A percentile compares a stretch with the other conserved stretches of the same genome.
Evolutionary conservation across 2,329 filamentous ascomycete species (phyloP).

Genomic region (Penicillium sp.): DNA sequence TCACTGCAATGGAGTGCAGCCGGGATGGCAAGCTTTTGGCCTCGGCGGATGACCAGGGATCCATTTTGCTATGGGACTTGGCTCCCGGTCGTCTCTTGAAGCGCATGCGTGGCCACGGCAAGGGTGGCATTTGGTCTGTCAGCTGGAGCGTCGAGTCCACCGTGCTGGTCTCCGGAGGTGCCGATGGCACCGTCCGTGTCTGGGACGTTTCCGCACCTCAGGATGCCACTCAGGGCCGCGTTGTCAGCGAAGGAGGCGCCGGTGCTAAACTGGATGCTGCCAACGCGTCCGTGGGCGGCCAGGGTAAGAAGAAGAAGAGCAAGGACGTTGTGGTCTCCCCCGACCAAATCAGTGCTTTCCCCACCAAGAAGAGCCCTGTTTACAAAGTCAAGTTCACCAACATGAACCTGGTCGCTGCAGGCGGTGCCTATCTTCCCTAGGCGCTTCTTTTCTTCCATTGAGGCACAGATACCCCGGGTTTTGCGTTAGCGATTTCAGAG

Average conservation of each 20-base stretch:
- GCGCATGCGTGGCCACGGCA: slow-evolving; percentile 87
- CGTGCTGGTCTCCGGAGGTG: slow-evolving; percentile 81
- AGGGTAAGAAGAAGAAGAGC: slow-evolving; percentile 60
- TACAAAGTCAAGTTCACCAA: slow-evolving; percentile 89
- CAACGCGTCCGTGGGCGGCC: slow-evolving; percentile 48
- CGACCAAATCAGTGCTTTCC: slow-evolving; percentile 91
- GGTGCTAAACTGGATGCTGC: slow-evolving; percentile 51
- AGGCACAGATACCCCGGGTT: slow-evolving; percentile 19
- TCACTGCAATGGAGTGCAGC: slow-evolving; percentile 78
- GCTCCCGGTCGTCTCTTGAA: slow-evolving; percentile 82
- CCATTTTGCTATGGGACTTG: slow-evolving; percentile 92
- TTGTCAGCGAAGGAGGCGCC: slow-evolving; percentile 47
- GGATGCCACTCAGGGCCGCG: slow-evolving; percentile 51
- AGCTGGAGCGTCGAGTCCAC: slow-evolving; percentile 91
- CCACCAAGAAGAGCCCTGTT: slow-evolving; percentile 93
- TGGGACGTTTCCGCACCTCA: slow-evolving; percentile 84
- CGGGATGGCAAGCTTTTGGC: slow-evolving; percentile 88
- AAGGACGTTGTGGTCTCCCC: slow-evolving; percentile 88
- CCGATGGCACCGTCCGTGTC: slow-evolving; percentile 85
- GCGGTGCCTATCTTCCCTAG: slow-evolving; percentile 62
- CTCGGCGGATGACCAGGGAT: slow-evolving; percentile 80
- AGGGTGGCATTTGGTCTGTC: slow-evolving; percentile 88
- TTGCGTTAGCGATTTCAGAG: not conserved
- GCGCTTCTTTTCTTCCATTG: not conserved
- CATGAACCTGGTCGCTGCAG: slow-evolving; percentile 90